Evolutionary conservation across 306 rosid species (phyloP), one percentile per base, ranked within the genome.

Genomic region (Quillaja saponaria): DNA sequence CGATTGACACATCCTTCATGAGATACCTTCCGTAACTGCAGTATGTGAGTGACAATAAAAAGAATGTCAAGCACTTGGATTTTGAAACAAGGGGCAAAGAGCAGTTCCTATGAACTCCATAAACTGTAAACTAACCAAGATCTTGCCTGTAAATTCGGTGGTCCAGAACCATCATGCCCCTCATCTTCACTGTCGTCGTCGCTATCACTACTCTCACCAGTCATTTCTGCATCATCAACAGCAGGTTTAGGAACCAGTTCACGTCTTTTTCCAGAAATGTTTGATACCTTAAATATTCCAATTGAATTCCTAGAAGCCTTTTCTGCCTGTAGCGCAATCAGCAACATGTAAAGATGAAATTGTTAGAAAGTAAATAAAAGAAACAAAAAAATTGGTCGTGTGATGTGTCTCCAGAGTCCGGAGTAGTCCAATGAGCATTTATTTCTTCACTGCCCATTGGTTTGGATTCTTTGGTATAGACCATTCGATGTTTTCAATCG

Each of bases 1-100:
- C 98, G 85, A 75, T 92, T 88, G 56, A 92, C 57, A 64, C 89
- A 64, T 52, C 98, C 96, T 74, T 82, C 87, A 41, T 92, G 95
- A 45, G 87, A 73, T 73, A 88, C 85, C 84, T 84, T 88, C 35
- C 82, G 86, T 79, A 92, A 61, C 98, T 92, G 81, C 33, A 62
- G 55, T n/a, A 71, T 56, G 49, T 7, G 40, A 77, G 74, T 35
- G 71, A 70, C 49, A 67, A 58, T 13, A 66, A 53, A 12, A 5
- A 52, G 42, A 35, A 61, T 34, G 61, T 33, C n/a, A 17, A 60
- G 31, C 31, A 25, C 31, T 14, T 55, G 18, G 35, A 45, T 50
- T 68, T 15, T 53, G 37, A 13, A 39, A 74, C 57, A 60, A 49
- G 6, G 53, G 35, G 47, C 14, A 68, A 71, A 40, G 48, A 20